Evolutionary conservation across 1,139 yeast genomes (phyloP), one percentile per base, ranked within the genome.

Genomic region (Saccharomyces hybrid): DNA sequence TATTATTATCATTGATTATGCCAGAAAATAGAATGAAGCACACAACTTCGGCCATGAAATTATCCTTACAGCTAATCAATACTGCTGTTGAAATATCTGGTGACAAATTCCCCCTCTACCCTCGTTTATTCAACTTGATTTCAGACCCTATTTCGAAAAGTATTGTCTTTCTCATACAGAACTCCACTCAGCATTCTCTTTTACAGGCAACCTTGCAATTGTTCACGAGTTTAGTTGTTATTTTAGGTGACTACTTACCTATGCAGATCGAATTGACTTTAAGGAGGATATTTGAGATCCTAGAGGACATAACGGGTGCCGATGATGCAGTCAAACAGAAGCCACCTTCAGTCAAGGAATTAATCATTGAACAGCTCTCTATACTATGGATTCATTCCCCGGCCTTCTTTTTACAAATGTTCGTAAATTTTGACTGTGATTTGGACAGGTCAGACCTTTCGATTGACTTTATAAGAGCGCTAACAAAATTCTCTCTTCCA

Each of bases 341-440:
- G 67, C 60, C 78, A 47, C 73, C 78, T 32, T 75, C 78, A 57
- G 3, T 29, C 2, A 85, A 93, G 60, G 98, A 93, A 66, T 77
- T 87, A 62, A 76, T 93, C 63, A 78, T 90, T 46, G 98, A 93
- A 68, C 82, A 91, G 11, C 73, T 91, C 2, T 85, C 96, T 9
- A 80, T 88, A 48, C 72, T 91, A 51, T 86, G 93, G 95, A 81
- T 88, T 4, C 79, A 96, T 57, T 82, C 88, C 0, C 95, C 96
- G 0, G 72, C 79, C 2, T 84, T 88, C 57, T 88, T 90, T 69
- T 81, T 89, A 9, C 79, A 81, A 52, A 70, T 89, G 42, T 91
- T 86, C 66, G 83, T 87, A 54, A 85, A 84, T 56, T 93, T 84
- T 68, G 99, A 93, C 69, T 91, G 97, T 69, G 93, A 90, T 66